phyloP scores from a whole-genome alignment of 2,329 filamentous ascomycete species.

The Cladosporium sp. region DNA sequence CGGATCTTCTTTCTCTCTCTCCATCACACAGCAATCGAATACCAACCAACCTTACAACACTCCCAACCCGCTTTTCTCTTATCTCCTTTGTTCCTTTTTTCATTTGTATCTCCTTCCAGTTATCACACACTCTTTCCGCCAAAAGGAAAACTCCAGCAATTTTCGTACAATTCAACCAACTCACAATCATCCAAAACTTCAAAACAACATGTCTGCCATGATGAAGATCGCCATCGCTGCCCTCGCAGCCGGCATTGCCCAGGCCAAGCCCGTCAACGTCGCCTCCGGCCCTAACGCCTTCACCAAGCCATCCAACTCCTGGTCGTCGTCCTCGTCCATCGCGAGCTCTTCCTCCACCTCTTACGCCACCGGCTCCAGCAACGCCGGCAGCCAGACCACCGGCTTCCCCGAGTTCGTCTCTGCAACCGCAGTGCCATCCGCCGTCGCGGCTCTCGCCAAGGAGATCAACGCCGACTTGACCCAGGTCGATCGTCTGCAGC shows the following conservation, averaged over 20 bases:
- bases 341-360: conserved; percentile 18
- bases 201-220: conserved; percentile 36
- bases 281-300: conserved; percentile 30
- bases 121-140: conserved; percentile 29
- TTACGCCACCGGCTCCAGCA: conserved; percentile 21
- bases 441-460: conserved; percentile 26
- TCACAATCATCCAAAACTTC: neutral
- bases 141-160: neutral
- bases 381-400: conserved; percentile 12
- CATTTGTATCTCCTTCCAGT: conserved; percentile 25
- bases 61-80: conserved; percentile 20
- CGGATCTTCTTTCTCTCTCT: conserved; percentile 17
- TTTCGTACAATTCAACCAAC: conserved; percentile 3
- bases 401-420: conserved; percentile 21
- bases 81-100: conserved; percentile 31
- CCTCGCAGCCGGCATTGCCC: conserved; percentile 37
- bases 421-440: conserved; percentile 24
- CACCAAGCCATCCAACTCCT: conserved; percentile 51
- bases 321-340: neutral
- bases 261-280: conserved; percentile 34
- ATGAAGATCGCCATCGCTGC: conserved; percentile 39
- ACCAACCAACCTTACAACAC: conserved; percentile 25
- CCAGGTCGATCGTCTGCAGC: conserved; percentile 43
- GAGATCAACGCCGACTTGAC: conserved; percentile 37
- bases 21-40: conserved; percentile 30